phyloP scores from a whole-genome alignment of 768 basidiomycete species.

The Collybia nuda region DNA sequence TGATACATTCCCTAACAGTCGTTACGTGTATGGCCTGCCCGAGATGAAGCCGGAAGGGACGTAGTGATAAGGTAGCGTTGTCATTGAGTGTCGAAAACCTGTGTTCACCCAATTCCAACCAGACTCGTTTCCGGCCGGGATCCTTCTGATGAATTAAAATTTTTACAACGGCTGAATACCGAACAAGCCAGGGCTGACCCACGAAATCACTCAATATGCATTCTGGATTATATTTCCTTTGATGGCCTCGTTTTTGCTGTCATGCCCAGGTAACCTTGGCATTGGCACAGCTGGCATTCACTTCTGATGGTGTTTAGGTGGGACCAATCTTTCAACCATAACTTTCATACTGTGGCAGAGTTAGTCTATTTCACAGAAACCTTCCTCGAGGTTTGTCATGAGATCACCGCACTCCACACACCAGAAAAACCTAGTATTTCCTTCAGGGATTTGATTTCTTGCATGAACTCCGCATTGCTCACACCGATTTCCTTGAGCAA shows the following conservation, averaged over 20 bases:
- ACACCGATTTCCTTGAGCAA: slow-evolving; percentile 9
- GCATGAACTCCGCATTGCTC: slow-evolving; percentile 14
- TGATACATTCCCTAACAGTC: too few relatives aligned
- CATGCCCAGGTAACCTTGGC: slow-evolving; percentile 14
- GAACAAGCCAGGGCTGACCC: slow-evolving; percentile 10
- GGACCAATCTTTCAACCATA: not conserved
- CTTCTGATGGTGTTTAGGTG: too few relatives aligned
- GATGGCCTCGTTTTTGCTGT: slow-evolving; percentile 14
- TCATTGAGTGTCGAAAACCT: too few relatives aligned
- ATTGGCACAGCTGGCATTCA: too few relatives aligned
- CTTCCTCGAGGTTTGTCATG: not conserved
- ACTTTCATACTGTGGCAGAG: not conserved
- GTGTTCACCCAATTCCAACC: too few relatives aligned
- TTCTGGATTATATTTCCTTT: slow-evolving; percentile 14
- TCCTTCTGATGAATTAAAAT: slow-evolving; percentile 10
- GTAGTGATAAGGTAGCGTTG: too few relatives aligned
- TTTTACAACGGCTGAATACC: slow-evolving; percentile 13
- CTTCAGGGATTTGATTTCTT: slow-evolving; percentile 7
- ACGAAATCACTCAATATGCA: slow-evolving; percentile 16
- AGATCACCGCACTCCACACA: not conserved
- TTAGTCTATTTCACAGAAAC: not conserved
- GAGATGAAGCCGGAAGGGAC: too few relatives aligned
- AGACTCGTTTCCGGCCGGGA: not conserved
- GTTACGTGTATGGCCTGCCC: too few relatives aligned
- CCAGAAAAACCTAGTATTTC: too few relatives aligned